Percentiles rank a stretch among this genome's conserved stretches.
Evolutionary conservation across 257 asterid genomes (phyloP).

Genomic region (Ilex asprella): DNA sequence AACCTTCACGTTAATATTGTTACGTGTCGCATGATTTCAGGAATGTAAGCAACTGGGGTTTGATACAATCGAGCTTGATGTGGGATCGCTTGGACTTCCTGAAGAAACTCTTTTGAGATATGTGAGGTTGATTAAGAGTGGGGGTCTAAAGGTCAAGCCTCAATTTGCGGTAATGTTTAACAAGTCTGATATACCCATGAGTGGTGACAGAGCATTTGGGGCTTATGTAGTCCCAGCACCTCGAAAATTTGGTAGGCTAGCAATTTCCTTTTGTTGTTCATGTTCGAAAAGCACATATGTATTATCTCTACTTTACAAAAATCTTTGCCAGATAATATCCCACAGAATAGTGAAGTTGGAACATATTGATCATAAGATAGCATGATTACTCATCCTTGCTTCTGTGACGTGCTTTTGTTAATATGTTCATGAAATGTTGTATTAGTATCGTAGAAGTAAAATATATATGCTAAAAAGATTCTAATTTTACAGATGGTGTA

Average conservation of each 20-base stretch:
- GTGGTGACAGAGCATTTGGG: constrained; percentile 64
- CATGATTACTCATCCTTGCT: no score
- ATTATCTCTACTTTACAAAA: background rate
- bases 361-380: no score
- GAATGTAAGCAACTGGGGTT: constrained; percentile 50
- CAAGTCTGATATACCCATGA: constrained; percentile 66
- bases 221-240: constrained; percentile 62
- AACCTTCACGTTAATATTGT: background rate
- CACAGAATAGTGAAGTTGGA: no score
- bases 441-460: no score
- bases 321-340: background rate
- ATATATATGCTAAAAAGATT: no score
- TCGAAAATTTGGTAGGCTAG: constrained; percentile 56
- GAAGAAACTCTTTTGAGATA: constrained; percentile 86
- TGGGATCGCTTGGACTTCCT: constrained; percentile 65
- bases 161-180: constrained; percentile 69
- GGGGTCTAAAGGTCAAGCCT: constrained; percentile 84
- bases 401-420: no score
- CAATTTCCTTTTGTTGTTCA: background rate
- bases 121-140: constrained; percentile 76
- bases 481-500: no score
- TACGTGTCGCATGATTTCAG: constrained; percentile 22
- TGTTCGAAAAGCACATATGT: background rate
- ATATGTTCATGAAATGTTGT: no score
- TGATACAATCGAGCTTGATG: constrained; percentile 31